phyloP scores from a whole-genome alignment of 345 rosid species.

The Eucalyptus caleyi region DNA sequence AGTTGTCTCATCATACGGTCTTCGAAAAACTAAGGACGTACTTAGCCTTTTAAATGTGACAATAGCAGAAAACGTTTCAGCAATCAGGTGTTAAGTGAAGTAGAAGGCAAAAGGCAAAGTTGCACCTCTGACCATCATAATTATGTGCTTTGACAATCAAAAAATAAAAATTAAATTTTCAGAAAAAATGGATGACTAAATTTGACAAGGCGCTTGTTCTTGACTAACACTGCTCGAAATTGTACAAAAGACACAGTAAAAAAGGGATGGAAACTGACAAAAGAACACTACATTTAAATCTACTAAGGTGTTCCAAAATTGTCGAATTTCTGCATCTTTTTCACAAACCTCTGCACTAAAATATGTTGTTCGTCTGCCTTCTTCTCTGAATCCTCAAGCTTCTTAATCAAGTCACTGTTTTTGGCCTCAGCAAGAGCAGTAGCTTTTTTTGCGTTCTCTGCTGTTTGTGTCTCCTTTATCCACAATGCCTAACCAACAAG shows the following conservation, averaged over 20 bases:
- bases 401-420: conserved; percentile 48
- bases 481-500: conserved; percentile 31
- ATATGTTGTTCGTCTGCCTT: conserved; percentile 70
- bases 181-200: background rate
- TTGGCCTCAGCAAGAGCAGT: conserved; percentile 28
- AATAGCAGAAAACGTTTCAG: background rate
- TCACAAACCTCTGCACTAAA: conserved; percentile 72
- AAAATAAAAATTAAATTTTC: background rate
- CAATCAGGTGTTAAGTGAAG: background rate
- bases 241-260: background rate
- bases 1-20: background rate
- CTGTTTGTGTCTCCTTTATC: conserved; percentile 39
- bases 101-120: background rate
- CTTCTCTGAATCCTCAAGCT: conserved; percentile 57
- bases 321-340: background rate
- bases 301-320: background rate
- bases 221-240: background rate
- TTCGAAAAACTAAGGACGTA: background rate
- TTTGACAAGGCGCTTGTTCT: background rate
- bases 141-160: background rate
- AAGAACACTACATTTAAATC: background rate
- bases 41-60: background rate
- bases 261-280: background rate
- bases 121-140: background rate
- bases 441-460: conserved; percentile 60